Conservation (phyloP, 1,284 basidiomycete species). For the Trichosporon sp. region DNA sequence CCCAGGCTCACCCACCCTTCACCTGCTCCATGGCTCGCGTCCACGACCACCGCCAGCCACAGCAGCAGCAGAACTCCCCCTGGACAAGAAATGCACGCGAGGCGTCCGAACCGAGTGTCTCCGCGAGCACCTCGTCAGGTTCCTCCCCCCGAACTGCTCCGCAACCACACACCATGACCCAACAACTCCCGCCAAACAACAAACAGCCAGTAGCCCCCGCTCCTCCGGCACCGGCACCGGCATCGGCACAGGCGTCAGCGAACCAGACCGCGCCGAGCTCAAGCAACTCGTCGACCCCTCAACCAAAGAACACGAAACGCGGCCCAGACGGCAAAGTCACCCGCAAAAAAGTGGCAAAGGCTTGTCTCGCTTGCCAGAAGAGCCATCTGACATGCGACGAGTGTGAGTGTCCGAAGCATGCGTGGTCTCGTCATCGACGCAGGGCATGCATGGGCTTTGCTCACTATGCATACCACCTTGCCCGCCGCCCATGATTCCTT, state of each 20-base stretch:
- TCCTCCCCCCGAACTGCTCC: constrained; percentile 19
- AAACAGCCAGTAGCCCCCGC: constrained; percentile 5
- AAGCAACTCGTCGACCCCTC: not conserved
- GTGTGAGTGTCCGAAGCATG: constrained; percentile 61
- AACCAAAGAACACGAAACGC: constrained; percentile 4
- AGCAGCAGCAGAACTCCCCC: constrained; percentile 12
- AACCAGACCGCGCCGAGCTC: not conserved
- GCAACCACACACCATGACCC: constrained; percentile 3
- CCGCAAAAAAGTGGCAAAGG: constrained; percentile 62
- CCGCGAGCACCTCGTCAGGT: constrained; percentile 21
- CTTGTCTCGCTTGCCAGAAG: constrained; percentile 90
- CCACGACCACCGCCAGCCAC: constrained; percentile 21
- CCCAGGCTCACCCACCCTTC: not conserved
- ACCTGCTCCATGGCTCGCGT: constrained; percentile 24
- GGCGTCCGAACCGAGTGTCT: constrained; percentile 24
- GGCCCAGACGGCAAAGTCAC: constrained; percentile 60
- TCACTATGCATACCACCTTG: constrained; percentile 23
- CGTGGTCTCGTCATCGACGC: not conserved
- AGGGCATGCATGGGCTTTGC: no score
- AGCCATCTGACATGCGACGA: constrained; percentile 98
- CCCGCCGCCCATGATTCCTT: not conserved
- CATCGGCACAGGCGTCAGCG: not conserved
- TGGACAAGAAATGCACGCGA: constrained; percentile 26
- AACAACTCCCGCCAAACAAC: not conserved
- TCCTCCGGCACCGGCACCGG: not conserved